Percentiles rank a stretch among this genome's conserved stretches.
These are phyloP conservation scores for Euphrasia confusa DNA, from an alignment of 257 asterid species.

Conservation along the genomic window DNA sequence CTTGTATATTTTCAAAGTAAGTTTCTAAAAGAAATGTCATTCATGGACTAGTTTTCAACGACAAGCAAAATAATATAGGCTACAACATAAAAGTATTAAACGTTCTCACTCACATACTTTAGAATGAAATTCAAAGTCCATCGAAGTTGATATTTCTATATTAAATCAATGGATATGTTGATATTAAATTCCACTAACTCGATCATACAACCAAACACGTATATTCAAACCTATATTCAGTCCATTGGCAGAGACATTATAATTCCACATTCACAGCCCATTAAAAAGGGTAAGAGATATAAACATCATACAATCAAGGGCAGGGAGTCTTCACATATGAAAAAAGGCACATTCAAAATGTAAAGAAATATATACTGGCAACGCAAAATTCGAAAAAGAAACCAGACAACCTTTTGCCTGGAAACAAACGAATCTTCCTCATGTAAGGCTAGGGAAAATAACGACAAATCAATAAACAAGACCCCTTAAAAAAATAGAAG, in stretches of 20 bases:
- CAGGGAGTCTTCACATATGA: constrained; percentile 2
- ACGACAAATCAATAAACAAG: constrained; percentile 5
- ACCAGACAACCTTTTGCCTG: constrained; percentile 3
- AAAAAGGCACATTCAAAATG: background rate
- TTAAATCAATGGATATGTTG: background rate
- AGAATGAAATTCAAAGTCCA: constrained; percentile 7
- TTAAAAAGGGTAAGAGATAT: constrained; percentile 4
- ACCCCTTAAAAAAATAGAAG: background rate
- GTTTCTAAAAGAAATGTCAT: background rate
- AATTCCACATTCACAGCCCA: constrained; percentile 8
- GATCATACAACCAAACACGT: background rate
- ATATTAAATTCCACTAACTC: constrained; percentile 6
- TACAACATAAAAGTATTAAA: constrained; percentile 5
- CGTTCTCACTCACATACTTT: constrained; percentile 4
- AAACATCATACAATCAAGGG: constrained; percentile 15
- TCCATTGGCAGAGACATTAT: constrained; percentile 9
- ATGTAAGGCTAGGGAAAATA: constrained; percentile 8
- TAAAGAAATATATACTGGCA: background rate
- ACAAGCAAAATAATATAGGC: constrained; percentile 9
- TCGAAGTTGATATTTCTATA: background rate
- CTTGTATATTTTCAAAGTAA: constrained; percentile 17
- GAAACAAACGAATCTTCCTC: constrained; percentile 16
- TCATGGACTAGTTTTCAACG: background rate
- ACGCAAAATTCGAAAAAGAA: constrained; percentile 3
- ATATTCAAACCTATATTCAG: background rate